These are phyloP conservation scores for Boletus pseudo-olivaceus DNA, from an alignment of 768 basidiomycete genomes.

Conservation along the genomic window DNA sequence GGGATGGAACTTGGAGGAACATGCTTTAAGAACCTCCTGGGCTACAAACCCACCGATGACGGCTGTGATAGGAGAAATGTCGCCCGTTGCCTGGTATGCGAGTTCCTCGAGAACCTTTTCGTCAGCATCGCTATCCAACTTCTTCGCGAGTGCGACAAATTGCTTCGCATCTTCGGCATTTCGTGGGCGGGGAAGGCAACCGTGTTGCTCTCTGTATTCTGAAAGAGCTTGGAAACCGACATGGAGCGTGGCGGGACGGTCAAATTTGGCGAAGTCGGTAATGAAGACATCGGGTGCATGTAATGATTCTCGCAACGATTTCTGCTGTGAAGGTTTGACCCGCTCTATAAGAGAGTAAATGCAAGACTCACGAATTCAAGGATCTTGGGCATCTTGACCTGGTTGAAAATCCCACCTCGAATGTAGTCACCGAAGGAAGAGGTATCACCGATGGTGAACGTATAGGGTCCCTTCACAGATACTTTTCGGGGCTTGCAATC, in stretches of 20 bases:
- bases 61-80: conserved; percentile 85
- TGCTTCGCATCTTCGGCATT: conserved; percentile 74
- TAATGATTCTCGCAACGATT: conserved; percentile 87
- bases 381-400: conserved; percentile 98
- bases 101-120: conserved; percentile 83
- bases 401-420: conserved; percentile 90
- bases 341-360: background rate
- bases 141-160: conserved; percentile 76
- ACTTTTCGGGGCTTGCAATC: conserved; percentile 89
- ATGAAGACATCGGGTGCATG: conserved; percentile 83
- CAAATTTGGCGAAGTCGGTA: conserved; percentile 97
- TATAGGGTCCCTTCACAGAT: conserved; percentile 94
- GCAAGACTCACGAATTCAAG: conserved; percentile 77
- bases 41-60: conserved; percentile 97
- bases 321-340: conserved; percentile 46
- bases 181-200: conserved; percentile 76
- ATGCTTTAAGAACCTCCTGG: conserved; percentile 95
- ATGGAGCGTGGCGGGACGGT: conserved; percentile 86
- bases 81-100: conserved; percentile 87
- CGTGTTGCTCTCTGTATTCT: conserved; percentile 60
- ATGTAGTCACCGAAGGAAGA: conserved; percentile 72
- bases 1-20: conserved; percentile 97
- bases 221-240: conserved; percentile 93
- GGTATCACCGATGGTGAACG: conserved; percentile 94
- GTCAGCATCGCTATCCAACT: conserved; percentile 68